phyloP scores from a whole-genome alignment of 805 yeast species.

The Candida glaebosa region DNA sequence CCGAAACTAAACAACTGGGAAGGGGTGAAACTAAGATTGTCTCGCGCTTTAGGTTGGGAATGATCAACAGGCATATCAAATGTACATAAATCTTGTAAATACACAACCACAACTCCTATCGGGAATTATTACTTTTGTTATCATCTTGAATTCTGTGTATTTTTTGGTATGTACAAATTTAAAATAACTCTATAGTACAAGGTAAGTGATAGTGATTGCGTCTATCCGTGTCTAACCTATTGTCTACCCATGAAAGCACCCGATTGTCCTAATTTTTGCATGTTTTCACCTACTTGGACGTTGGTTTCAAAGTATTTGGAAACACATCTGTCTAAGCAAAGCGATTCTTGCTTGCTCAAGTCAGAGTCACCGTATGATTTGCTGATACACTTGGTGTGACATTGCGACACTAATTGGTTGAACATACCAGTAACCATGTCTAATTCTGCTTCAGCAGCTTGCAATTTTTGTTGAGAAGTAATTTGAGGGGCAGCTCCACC shows the following conservation, averaged over 20 bases:
- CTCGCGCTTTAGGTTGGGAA: constrained; percentile 54
- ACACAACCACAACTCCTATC: no score
- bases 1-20: constrained; percentile 84
- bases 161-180: constrained; percentile 3
- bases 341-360: constrained; percentile 72
- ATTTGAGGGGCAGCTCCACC: constrained; percentile 74
- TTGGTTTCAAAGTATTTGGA: constrained; percentile 92
- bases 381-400: constrained; percentile 82
- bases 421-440: constrained; percentile 98
- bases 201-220: background rate
- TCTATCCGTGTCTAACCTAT: no score
- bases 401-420: constrained; percentile 84
- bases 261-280: constrained; percentile 46
- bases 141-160: no score
- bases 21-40: constrained; percentile 70
- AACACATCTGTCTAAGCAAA: constrained; percentile 94
- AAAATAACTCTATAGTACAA: background rate
- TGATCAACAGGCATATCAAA: background rate
- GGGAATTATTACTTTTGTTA: no score
- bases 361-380: constrained; percentile 67
- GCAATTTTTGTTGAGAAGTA: constrained; percentile 70
- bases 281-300: constrained; percentile 85
- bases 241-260: constrained; percentile 47
- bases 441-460: constrained; percentile 94
- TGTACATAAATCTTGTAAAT: background rate